These are phyloP conservation scores for Akanthomyces dipterigenus DNA, from an alignment of 2,329 filamentous ascomycete species.

Conservation along the genomic window DNA sequence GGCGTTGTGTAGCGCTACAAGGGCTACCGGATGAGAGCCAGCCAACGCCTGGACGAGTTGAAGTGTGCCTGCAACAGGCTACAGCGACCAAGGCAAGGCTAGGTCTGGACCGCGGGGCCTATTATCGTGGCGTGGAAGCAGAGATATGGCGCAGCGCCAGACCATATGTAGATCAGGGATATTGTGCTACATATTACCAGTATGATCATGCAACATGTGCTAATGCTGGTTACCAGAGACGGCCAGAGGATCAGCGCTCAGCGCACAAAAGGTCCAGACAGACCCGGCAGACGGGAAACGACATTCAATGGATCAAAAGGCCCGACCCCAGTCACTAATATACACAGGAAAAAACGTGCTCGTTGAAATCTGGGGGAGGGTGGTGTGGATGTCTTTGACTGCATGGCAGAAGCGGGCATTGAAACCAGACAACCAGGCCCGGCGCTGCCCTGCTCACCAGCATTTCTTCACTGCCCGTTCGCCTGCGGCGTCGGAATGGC, in stretches of 20 bases:
- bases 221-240: neutral
- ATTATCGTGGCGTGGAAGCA: neutral
- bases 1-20: neutral
- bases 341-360: neutral
- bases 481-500: too few species aligned
- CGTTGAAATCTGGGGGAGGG: neutral
- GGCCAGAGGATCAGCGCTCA: neutral
- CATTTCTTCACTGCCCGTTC: too few species aligned
- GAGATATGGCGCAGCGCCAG: neutral
- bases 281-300: neutral
- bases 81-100: neutral
- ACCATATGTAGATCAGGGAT: neutral
- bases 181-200: too few species aligned
- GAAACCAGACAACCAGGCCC: too few species aligned
- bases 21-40: neutral
- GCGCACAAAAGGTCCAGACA: neutral
- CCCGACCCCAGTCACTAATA: neutral
- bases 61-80: neutral
- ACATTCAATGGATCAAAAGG: neutral
- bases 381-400: too few species aligned
- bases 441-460: too few species aligned
- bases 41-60: neutral
- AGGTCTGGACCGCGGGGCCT: neutral
- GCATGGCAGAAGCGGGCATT: too few species aligned
- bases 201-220: neutral